Percentiles rank a stretch among this genome's conserved stretches.
phyloP scores from a whole-genome alignment of 202 grass and related monocot species.

The Zizania palustris region DNA sequence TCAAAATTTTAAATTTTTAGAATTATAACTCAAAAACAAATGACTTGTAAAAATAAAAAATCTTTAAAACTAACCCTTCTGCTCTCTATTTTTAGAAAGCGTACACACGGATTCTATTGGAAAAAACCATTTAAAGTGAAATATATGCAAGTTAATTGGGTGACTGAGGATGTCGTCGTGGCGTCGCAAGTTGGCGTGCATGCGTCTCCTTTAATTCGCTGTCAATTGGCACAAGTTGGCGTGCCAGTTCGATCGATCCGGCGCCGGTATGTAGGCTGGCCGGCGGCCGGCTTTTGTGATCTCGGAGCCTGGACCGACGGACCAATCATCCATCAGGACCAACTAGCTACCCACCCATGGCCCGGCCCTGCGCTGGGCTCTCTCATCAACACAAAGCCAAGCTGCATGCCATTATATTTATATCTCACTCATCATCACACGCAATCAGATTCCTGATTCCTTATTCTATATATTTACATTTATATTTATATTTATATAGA shows the following conservation, averaged over 20 bases:
- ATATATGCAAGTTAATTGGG: not conserved
- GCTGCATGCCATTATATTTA: conserved; percentile 36
- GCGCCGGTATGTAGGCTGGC: conserved; percentile 6
- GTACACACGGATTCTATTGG: too few relatives aligned
- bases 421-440: not conserved
- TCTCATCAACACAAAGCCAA: conserved; percentile 11
- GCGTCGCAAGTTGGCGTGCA: conserved; percentile 24
- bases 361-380: too few relatives aligned
- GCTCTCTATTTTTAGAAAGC: too few relatives aligned
- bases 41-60: too few relatives aligned
- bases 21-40: too few relatives aligned
- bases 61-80: too few relatives aligned
- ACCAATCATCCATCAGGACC: conserved; percentile 17
- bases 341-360: not conserved
- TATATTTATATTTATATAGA: too few relatives aligned
- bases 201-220: not conserved
- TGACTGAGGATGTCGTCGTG: conserved; percentile 54
- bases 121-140: too few relatives aligned
- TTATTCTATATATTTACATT: too few relatives aligned
- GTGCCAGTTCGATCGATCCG: conserved; percentile 13
- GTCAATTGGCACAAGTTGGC: conserved; percentile 19
- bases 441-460: too few relatives aligned
- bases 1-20: too few relatives aligned
- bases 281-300: not conserved
- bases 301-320: not conserved